A percentile compares a stretch with the other conserved stretches of the same genome.
Conservation (phyloP, 1,139 yeast species). For the Candida sp. region DNA sequence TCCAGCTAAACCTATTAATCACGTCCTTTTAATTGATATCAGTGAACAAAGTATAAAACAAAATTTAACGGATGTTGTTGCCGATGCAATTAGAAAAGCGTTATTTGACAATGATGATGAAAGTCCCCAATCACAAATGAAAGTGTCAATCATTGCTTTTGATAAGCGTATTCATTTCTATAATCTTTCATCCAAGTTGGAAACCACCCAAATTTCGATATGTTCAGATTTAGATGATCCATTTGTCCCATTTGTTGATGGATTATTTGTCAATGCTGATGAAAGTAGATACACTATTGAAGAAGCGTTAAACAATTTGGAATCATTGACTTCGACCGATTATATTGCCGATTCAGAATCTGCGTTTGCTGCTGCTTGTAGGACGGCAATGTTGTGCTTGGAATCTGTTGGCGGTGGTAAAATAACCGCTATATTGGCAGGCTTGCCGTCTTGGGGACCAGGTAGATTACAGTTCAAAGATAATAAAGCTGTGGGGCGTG, state of each 20-base stretch:
- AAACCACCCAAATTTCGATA: slow-evolving; percentile 62
- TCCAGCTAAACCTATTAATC: slow-evolving; percentile 48
- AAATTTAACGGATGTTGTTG: slow-evolving; percentile 62
- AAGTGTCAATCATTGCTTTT: slow-evolving; percentile 71
- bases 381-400: slow-evolving; percentile 67
- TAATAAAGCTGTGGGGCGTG: slow-evolving; percentile 31
- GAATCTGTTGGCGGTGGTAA: slow-evolving; percentile 75
- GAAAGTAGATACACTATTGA: slow-evolving; percentile 65
- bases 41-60: slow-evolving; percentile 59
- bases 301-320: slow-evolving; percentile 63
- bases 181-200: slow-evolving; percentile 55
- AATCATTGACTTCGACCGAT: slow-evolving; percentile 38
- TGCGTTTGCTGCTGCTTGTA: slow-evolving; percentile 76
- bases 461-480: slow-evolving; percentile 67
- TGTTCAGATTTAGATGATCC: slow-evolving; percentile 77
- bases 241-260: slow-evolving; percentile 75
- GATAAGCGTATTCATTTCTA: slow-evolving; percentile 75
- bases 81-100: slow-evolving; percentile 69
- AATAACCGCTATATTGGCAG: slow-evolving; percentile 63
- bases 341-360: slow-evolving; percentile 57
- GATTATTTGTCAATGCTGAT: slow-evolving; percentile 77
- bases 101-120: slow-evolving; percentile 28
- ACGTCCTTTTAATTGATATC: slow-evolving; percentile 77
- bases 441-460: slow-evolving; percentile 81
- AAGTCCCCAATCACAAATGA: slow-evolving; percentile 26